A percentile compares a stretch with the other conserved stretches of the same genome.
These are phyloP conservation scores for Dictyostelium capitatum DNA, from an alignment of 78 protist genomes.

Conservation along the genomic window DNA sequence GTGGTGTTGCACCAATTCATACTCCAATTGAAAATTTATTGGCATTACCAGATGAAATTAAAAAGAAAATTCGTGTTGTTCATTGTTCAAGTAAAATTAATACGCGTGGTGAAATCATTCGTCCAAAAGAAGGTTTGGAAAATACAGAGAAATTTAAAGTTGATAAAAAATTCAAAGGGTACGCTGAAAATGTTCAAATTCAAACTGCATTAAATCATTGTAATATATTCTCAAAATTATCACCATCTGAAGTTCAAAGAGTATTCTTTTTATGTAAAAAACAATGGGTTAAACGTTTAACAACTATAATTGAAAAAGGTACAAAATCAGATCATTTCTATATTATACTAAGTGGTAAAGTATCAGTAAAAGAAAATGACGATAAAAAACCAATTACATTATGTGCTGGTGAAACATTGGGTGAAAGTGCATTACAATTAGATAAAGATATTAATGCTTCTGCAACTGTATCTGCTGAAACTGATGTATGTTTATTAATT, in stretches of 20 bases:
- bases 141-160: constrained; percentile 43
- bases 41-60: constrained; percentile 48
- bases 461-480: constrained; percentile 66
- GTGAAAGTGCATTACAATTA: constrained; percentile 70
- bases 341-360: constrained; percentile 51
- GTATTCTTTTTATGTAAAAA: constrained; percentile 18
- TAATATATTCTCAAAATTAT: constrained; percentile 39
- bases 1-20: constrained; percentile 92
- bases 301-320: constrained; percentile 23
- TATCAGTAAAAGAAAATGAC: constrained; percentile 23
- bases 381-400: neutral
- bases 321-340: constrained; percentile 31
- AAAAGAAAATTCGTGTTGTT: constrained; percentile 49
- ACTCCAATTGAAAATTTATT: constrained; percentile 57
- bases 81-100: constrained; percentile 49
- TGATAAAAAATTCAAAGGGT: constrained; percentile 47
- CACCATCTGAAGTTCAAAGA: constrained; percentile 41
- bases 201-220: constrained; percentile 26
- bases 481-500: constrained; percentile 40
- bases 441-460: neutral
- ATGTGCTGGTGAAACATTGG: constrained; percentile 77
- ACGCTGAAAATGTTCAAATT: constrained; percentile 8
- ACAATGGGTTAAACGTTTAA: constrained; percentile 17
- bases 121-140: constrained; percentile 73
- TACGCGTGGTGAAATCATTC: neutral